Conservation (phyloP, 805 yeast genomes). For the Myxozyma udenii region DNA sequence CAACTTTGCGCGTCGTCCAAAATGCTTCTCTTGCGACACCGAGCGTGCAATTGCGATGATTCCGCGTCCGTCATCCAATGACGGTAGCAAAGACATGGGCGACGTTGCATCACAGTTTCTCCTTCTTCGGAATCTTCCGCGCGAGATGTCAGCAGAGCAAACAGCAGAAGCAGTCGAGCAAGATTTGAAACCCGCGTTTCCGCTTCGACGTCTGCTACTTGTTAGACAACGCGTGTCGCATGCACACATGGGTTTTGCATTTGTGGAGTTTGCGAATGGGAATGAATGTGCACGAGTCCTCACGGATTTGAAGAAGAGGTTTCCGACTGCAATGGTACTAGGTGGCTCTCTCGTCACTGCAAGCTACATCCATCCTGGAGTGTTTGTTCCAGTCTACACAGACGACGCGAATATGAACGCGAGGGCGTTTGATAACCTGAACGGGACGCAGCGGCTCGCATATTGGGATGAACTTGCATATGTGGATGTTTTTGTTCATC, state of each 20-base stretch:
- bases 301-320: conserved; percentile 2
- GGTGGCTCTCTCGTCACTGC: background rate
- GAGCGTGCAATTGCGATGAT: conserved; percentile 6
- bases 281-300: conserved; percentile 16
- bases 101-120: conserved; percentile 20
- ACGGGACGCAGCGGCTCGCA: conserved; percentile 10
- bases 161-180: conserved; percentile 5
- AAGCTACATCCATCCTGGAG: conserved; percentile 26
- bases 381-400: conserved; percentile 24
- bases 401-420: background rate
- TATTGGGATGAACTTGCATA: conserved; percentile 26
- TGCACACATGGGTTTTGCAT: conserved; percentile 22
- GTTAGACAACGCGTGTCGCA: conserved; percentile 15
- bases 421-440: conserved; percentile 16
- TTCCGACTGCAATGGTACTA: background rate
- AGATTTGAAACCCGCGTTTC: background rate
- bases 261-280: conserved; percentile 21
- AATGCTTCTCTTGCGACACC: conserved; percentile 15
- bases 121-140: conserved; percentile 13
- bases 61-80: background rate
- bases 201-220: conserved; percentile 18
- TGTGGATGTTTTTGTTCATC: conserved; percentile 11
- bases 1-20: conserved; percentile 16
- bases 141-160: conserved; percentile 2
- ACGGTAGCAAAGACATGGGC: background rate